phyloP scores from a whole-genome alignment of 2,329 filamentous ascomycete genomes.

The Blumeria hordei region DNA sequence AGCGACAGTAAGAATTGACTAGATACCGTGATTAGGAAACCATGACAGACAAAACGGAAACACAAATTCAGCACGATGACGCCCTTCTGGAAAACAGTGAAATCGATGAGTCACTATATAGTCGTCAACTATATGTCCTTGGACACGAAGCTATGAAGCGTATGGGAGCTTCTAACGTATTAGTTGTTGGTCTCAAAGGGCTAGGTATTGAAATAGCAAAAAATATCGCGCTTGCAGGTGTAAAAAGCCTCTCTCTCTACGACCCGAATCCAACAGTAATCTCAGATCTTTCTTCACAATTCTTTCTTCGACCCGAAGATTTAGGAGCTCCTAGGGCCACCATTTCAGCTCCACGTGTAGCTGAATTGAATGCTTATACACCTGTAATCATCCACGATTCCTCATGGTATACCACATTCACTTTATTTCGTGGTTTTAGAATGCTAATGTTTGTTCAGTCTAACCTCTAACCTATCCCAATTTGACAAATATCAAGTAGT shows the following conservation, averaged over 20 bases:
- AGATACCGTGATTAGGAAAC: constrained; percentile 16
- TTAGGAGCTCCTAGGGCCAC: constrained; percentile 78
- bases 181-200: constrained; percentile 77
- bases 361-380: constrained; percentile 90
- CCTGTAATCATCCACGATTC: constrained; percentile 58
- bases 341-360: constrained; percentile 69
- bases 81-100: constrained; percentile 29
- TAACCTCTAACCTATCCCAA: constrained; percentile 53
- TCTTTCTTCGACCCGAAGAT: constrained; percentile 75
- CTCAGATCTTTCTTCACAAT: constrained; percentile 83
- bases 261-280: constrained; percentile 69
- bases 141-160: constrained; percentile 86
- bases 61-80: constrained; percentile 40
- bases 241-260: constrained; percentile 87
- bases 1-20: too few species aligned
- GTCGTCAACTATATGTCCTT: constrained; percentile 46
- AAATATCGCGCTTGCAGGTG: constrained; percentile 91
- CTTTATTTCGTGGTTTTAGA: neutral
- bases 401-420: constrained; percentile 19
- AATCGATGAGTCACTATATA: constrained; percentile 53
- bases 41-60: constrained; percentile 36
- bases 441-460: constrained; percentile 20
- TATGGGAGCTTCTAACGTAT: constrained; percentile 88
- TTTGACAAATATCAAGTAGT: constrained; percentile 84
- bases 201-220: constrained; percentile 96